Conservation (phyloP, 352 stramenopile species). For the Aphanomyces stellatus region DNA sequence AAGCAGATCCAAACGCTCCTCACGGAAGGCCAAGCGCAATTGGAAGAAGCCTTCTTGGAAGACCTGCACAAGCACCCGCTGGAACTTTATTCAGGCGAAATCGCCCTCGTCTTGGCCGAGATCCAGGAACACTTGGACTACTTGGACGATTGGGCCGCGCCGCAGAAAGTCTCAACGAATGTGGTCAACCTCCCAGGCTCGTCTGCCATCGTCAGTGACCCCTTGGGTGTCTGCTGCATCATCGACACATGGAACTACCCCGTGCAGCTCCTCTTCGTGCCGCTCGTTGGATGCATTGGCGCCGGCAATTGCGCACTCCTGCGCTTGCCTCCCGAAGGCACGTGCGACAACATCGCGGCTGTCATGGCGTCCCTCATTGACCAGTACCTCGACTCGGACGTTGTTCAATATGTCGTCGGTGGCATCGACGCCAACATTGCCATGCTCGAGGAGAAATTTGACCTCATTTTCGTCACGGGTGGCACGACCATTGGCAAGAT, state of each 20-base stretch:
- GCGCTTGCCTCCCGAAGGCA: slow-evolving; percentile 87
- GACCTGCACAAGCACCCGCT: slow-evolving; percentile 63
- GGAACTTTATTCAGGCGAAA: slow-evolving; percentile 51
- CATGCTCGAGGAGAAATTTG: slow-evolving; percentile 65
- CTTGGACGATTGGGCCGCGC: slow-evolving; percentile 47
- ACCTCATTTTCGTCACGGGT: slow-evolving; percentile 74
- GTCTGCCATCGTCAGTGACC: slow-evolving; percentile 59
- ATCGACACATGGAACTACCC: slow-evolving; percentile 92
- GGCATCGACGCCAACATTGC: slow-evolving; percentile 69
- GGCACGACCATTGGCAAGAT: slow-evolving; percentile 67
- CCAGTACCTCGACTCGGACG: slow-evolving; percentile 65
- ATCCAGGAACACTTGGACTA: slow-evolving; percentile 67
- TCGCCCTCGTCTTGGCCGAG: slow-evolving; percentile 41
- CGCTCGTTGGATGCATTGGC: slow-evolving; percentile 60
- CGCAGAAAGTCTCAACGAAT: slow-evolving; percentile 38
- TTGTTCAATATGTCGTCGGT: slow-evolving; percentile 79
- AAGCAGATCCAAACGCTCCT: slow-evolving; percentile 40
- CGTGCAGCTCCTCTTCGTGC: slow-evolving; percentile 67
- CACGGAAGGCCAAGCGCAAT: slow-evolving; percentile 32
- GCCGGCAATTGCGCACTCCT: slow-evolving; percentile 92
- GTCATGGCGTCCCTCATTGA: slow-evolving; percentile 46
- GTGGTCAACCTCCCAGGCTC: slow-evolving; percentile 44
- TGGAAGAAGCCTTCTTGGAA: slow-evolving; percentile 49
- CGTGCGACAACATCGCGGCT: slow-evolving; percentile 42
- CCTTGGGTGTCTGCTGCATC: slow-evolving; percentile 79